phyloP scores from a whole-genome alignment of 345 rosid genomes.

The Moringa oleifera region DNA sequence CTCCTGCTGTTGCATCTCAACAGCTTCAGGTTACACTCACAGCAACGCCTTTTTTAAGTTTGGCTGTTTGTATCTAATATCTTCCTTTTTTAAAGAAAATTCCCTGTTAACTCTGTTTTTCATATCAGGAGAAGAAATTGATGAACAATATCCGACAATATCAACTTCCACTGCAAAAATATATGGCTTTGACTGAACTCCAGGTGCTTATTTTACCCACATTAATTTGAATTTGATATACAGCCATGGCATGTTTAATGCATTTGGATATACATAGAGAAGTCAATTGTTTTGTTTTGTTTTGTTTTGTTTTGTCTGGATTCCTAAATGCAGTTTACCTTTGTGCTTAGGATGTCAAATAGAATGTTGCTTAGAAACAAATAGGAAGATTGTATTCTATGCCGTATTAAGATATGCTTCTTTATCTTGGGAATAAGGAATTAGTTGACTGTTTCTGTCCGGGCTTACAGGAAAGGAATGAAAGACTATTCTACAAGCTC shows the following conservation, averaged over 20 bases:
- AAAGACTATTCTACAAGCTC: conserved; percentile 80
- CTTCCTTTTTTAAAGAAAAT: neutral
- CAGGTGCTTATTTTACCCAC: conserved; percentile 34
- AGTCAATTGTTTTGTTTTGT: neutral
- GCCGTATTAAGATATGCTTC: neutral
- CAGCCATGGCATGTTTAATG: neutral
- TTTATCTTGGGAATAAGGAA: neutral
- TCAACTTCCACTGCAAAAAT: conserved; percentile 72
- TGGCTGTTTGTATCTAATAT: too few relatives aligned
- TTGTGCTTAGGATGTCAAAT: too few relatives aligned
- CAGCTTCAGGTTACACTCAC: conserved; percentile 52
- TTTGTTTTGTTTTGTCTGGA: neutral
- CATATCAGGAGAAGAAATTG: conserved; percentile 60
- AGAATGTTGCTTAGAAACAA: neutral
- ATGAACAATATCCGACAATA: conserved; percentile 64
- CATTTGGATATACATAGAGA: neutral
- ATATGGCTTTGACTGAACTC: conserved; percentile 87
- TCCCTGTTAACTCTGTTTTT: neutral
- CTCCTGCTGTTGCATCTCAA: conserved; percentile 63
- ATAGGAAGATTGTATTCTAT: neutral
- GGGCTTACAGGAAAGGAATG: conserved; percentile 72
- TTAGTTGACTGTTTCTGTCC: neutral
- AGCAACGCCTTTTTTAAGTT: neutral
- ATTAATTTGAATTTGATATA: neutral
- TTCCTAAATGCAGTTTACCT: neutral